Evolutionary conservation across 2,329 filamentous ascomycete species (phyloP), one percentile per base, ranked within the genome.

Genomic region (Colletotrichum sp.): DNA sequence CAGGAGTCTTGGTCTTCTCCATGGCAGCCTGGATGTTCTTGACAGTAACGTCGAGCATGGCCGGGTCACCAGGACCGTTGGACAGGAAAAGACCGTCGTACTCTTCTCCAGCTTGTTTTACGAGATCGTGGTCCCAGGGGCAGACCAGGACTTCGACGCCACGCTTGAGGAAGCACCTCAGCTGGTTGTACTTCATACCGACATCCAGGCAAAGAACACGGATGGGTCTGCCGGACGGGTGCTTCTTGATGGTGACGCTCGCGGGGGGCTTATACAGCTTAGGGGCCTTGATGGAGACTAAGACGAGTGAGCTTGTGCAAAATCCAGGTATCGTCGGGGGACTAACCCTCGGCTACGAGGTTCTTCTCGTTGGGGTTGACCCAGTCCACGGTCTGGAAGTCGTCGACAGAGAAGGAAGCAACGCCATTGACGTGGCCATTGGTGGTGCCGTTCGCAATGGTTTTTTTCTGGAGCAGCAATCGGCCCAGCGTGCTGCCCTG

Each of bases 11-110:
- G 79, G 94, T 95, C 84, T 95, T 93, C 79, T 94, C 88, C 84
- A 98, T 90, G 34, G 94, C 94, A 72, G 91, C 88, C 76, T 92
- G 86, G 80, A 99, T 94, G 85, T 98, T 94, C 84, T 94, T 91
- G 74, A 98, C 92, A 7, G 96, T 98, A 71, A 88, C 87, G 36
- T 94, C 90, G 86, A 99, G 92, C 82, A 95, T 94, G 8, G 96
- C 93, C 71, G 97, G 97, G 85, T 99, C 96, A 87, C 97, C 97
- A 60, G 97, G 97, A 80, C 97, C 97, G 89, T 99, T 99, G 79
- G 96, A 99, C 80, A 99, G 93, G 89, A 99, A 99, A 64, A 99
- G 92, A 83, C 97, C 97, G 84, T 99, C 97, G 83, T 98, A 99
- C 79, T 98, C 92, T 78, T 94, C 94, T 74, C 93, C 94, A 70